Base-by-base conservation (phyloP, 345 rosid genomes). In the Lepidium sativum region DNA sequence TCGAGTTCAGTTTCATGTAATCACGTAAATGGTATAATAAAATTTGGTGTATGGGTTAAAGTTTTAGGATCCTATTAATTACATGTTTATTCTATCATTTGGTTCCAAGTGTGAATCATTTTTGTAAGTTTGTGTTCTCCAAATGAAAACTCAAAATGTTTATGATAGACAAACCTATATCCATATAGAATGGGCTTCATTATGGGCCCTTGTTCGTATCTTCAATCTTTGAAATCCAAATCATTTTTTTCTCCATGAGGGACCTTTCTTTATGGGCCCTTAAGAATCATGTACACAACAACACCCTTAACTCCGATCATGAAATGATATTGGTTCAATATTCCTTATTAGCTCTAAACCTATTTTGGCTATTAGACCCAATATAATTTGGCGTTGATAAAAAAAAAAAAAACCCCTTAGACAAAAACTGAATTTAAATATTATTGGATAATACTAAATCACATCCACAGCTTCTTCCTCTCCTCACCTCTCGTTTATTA, bases 401-500 rank as follows among this genome's bases (percentile, higher is more conserved):
- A n/a, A n/a, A n/a, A n/a, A n/a, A n/a, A n/a, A n/a, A n/a, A n/a
- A n/a, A n/a, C n/a, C n/a, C n/a, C n/a, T n/a, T n/a, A n/a, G n/a
- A n/a, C n/a, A n/a, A n/a, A n/a, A n/a, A n/a, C n/a, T n/a, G n/a
- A n/a, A n/a, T n/a, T n/a, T n/a, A n/a, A n/a, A n/a, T n/a, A n/a
- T n/a, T n/a, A n/a, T n/a, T n/a, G 75, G 25, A 63, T 18, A 54
- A 23, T 54, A 63, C 17, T 10, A 5, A 62, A 61, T 61, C 68
- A 44, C 74, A 54, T 31, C 58, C 63, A 54, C 12, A n/a, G 0
- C 37, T 54, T 44, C n/a, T 47, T 63, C 57, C 42, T 27, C 69
- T 44, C 69, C 75, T 27, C 69, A 32, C 75, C 75, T 63, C 47
- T 67, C 64, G 48, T 71, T 71, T 47, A 63, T 71, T 63, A 71